Evolutionary conservation across 1,284 basidiomycete species (phyloP), one percentile per base, ranked within the genome.

Genomic region (Sporisorium iseilematis-ciliati): DNA sequence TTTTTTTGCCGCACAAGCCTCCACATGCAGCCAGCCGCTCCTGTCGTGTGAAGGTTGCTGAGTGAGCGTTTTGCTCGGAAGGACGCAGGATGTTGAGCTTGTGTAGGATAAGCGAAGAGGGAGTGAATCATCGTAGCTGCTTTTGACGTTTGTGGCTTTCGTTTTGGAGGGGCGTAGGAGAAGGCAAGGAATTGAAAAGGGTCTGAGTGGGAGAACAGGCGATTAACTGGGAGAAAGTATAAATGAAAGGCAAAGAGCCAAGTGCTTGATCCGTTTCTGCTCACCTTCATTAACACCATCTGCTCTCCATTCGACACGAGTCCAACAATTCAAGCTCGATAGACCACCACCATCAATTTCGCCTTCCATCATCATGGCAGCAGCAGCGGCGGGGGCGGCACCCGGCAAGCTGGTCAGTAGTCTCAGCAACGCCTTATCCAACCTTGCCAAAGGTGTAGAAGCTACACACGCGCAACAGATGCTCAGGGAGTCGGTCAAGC

Each of bases 401-500:
- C 54, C 68, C 4, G 45, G 35, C 43, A 71, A 65, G 41, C 45
- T 71, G 10, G 62, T 57, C 45, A 52, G 26, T 14, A 61, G 49
- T 0, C 18, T 64, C 18, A 50, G 25, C 7, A 61, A 20, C 48
- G 65, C 61, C 57, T 43, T 71, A 4, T 48, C 57, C 14, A 49
- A 33, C 3, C 67, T 70, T 7, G 33, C 48, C 31, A 70, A 61
- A 43, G 46, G 54, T 7, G 23, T 56, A 3, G 26, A 52, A 20
- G 7, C 52, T 20, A 29, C 48, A 8, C 57, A 61, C 4, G 41
- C 65, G 8, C 65, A 59, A 14, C 66, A 57, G 3, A 23, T 62
- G 5, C 31, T 71, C 20, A 68, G 74, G 56, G 49, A 59, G 31
- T 50, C 77, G 12, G 89, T 94, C 67, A 91, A 91, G 83, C 88